These are phyloP conservation scores for Melocanna baccifera DNA, from an alignment of 176 grass and related monocot genomes.

Conservation along the genomic window DNA sequence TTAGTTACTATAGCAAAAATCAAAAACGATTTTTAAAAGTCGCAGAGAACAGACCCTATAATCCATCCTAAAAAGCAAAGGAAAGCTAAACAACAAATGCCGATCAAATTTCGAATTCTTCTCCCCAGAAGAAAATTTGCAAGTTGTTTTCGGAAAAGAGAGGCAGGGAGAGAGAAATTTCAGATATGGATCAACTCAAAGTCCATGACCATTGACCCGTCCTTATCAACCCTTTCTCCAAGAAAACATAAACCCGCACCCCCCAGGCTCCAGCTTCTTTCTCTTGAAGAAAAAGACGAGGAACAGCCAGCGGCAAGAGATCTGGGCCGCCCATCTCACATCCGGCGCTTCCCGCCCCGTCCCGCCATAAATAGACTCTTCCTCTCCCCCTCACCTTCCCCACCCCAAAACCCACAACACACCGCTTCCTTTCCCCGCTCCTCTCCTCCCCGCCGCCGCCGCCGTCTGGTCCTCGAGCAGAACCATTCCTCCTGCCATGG, in stretches of 20 bases:
- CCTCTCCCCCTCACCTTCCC: background rate
- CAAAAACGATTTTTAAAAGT: no score
- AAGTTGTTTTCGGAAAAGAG: background rate
- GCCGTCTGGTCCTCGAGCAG: background rate
- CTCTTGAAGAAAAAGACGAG: constrained; percentile 18
- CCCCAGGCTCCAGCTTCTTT: background rate
- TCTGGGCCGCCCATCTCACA: constrained; percentile 16
- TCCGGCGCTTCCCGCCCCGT: background rate
- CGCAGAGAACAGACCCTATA: no score
- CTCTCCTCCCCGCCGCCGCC: no score
- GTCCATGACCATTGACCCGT: background rate
- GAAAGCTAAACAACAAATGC: background rate
- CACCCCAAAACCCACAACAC: background rate
- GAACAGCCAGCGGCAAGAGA: background rate
- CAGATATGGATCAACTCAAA: constrained; percentile 3
- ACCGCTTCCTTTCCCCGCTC: background rate
- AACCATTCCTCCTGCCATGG: constrained; percentile 27
- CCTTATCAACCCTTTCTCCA: constrained; percentile 27
- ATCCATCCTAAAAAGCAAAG: background rate
- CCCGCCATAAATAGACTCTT: background rate
- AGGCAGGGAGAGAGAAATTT: background rate
- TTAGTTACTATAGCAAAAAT: no score
- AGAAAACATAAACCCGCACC: background rate
- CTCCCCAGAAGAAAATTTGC: background rate
- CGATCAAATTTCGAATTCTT: background rate